Conservation (phyloP, 345 rosid genomes). For the Lepidium sativum region DNA sequence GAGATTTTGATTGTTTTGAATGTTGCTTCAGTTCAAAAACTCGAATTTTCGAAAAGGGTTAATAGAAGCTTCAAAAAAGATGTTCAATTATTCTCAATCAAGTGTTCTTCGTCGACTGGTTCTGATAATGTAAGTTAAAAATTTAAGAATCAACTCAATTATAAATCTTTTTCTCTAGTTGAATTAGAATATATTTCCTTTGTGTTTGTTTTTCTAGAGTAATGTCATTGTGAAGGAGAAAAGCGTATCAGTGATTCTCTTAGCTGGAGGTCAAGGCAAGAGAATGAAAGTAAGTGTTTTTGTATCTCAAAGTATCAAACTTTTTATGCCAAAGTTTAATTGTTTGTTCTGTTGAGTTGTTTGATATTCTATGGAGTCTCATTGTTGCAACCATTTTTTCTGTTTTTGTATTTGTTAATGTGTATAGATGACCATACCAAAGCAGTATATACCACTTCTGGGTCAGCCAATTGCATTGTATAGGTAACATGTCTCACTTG, state of each 20-base stretch:
- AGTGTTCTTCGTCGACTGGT: slow-evolving; percentile 35
- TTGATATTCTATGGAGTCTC: slow-evolving; percentile 1
- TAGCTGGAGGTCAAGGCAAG: slow-evolving; percentile 94
- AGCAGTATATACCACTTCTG: slow-evolving; percentile 89
- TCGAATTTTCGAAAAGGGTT: slow-evolving; percentile 21
- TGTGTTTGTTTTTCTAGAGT: slow-evolving; percentile 22
- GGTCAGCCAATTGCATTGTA: slow-evolving; percentile 93
- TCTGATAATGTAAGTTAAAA: slow-evolving; percentile 33
- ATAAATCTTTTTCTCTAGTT: not conserved
- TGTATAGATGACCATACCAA: slow-evolving; percentile 83
- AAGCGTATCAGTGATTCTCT: slow-evolving; percentile 73
- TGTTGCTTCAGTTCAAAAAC: slow-evolving; percentile 25
- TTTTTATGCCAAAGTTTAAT: not conserved
- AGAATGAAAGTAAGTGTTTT: slow-evolving; percentile 71
- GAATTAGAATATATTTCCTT: not conserved
- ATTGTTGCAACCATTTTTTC: slow-evolving; percentile 6
- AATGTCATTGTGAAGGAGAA: slow-evolving; percentile 45
- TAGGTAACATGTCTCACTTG: slow-evolving; percentile 40
- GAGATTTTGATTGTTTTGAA: not conserved
- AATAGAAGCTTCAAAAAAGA: not conserved
- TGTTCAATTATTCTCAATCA: slow-evolving; percentile 9
- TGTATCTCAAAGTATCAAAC: slow-evolving; percentile 2
- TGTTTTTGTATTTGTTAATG: slow-evolving; percentile 35
- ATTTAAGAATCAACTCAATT: not conserved
- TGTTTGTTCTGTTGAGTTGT: not conserved